Conservation (phyloP, 345 rosid species). For the Populus alba region DNA sequence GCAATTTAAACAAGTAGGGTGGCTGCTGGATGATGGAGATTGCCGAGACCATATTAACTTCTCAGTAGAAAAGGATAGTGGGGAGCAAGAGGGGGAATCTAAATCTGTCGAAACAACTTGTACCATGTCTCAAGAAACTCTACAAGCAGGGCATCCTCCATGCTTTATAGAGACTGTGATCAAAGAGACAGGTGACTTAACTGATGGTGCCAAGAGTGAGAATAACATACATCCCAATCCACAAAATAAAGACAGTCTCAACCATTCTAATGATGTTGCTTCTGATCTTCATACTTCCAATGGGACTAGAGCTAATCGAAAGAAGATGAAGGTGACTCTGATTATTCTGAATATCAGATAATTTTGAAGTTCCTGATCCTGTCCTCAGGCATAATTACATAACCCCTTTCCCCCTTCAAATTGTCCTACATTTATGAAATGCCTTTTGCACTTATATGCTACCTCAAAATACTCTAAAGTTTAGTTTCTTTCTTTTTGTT, state of each 20-base stretch:
- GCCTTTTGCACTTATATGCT: neutral
- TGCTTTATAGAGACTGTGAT: constrained; percentile 23
- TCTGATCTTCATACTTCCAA: constrained; percentile 39
- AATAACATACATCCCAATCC: constrained; percentile 12
- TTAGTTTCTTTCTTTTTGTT: constrained; percentile 1
- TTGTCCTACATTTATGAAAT: neutral
- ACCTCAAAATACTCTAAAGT: neutral
- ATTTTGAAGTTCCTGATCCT: neutral
- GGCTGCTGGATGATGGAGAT: constrained; percentile 63
- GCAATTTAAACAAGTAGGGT: constrained; percentile 55
- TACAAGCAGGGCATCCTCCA: constrained; percentile 24
- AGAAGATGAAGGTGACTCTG: constrained; percentile 58
- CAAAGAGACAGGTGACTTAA: constrained; percentile 49
- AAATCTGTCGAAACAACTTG: constrained; percentile 86
- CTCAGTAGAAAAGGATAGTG: constrained; percentile 56
- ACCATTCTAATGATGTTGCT: constrained; percentile 20
- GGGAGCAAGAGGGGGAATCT: constrained; percentile 66
- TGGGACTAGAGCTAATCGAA: constrained; percentile 48
- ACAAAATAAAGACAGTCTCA: constrained; percentile 31
- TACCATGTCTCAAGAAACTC: constrained; percentile 34
- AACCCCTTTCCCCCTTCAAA: neutral
- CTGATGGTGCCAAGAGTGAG: constrained; percentile 35
- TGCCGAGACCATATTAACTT: constrained; percentile 59
- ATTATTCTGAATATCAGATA: neutral
- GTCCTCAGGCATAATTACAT: neutral